Evolutionary conservation across 768 basidiomycete genomes (phyloP).

Genomic region (Amanita jacksonii): DNA sequence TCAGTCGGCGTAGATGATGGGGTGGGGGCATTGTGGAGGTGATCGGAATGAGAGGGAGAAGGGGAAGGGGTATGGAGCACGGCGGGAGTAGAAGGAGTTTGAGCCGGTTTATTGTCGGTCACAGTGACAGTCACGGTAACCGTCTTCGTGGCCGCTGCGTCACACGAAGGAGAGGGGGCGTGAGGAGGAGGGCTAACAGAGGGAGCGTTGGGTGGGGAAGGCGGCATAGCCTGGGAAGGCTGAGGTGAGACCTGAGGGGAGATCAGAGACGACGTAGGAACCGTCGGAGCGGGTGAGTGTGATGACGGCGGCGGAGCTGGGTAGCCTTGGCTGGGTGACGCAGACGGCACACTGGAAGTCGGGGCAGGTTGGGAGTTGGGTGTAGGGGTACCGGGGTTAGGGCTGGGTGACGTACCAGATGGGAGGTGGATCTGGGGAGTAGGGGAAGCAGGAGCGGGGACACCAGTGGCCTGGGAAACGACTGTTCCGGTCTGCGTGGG

Average conservation of each 20-base stretch:
- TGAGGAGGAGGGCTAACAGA: no score
- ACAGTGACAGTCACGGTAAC: no score
- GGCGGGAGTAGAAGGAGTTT: neutral
- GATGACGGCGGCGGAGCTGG: no score
- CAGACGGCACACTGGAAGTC: neutral
- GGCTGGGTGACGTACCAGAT: neutral
- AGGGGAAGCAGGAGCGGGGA: neutral
- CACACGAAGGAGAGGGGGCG: no score
- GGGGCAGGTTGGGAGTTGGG: neutral
- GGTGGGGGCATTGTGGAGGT: neutral
- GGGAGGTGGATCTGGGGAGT: neutral
- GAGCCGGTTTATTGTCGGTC: neutral
- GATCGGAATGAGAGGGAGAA: neutral
- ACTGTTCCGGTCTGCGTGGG: conserved; percentile 29
- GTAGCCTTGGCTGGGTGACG: neutral
- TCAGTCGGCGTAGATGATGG: neutral
- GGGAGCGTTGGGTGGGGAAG: no score
- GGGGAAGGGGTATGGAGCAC: neutral
- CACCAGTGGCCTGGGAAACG: neutral
- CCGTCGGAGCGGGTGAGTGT: no score
- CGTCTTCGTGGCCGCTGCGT: no score
- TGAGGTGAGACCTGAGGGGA: no score
- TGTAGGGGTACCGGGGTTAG: neutral
- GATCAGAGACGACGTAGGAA: no score
- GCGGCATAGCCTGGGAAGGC: no score